Conservation (phyloP, 331 rosid genomes). For the Acacia pycnantha region DNA sequence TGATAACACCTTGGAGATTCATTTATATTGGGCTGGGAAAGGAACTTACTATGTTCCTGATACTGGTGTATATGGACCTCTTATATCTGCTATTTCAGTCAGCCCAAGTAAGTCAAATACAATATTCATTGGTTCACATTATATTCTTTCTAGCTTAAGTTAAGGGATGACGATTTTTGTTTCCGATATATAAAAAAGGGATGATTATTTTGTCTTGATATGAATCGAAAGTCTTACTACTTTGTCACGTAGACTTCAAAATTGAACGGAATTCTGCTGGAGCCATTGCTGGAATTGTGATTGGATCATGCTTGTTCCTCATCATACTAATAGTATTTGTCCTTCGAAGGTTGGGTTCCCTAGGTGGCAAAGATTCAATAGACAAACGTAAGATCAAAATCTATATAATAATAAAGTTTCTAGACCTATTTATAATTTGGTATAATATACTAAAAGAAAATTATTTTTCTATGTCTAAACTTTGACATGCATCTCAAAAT, state of each 20-base stretch:
- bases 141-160: background rate
- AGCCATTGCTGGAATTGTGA: constrained; percentile 70
- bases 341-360: constrained; percentile 50
- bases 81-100: constrained; percentile 72
- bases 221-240: constrained; percentile 1
- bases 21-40: constrained; percentile 85
- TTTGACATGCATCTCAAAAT: background rate
- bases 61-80: constrained; percentile 75
- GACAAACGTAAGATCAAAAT: constrained; percentile 46
- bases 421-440: background rate
- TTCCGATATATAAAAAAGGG: too few species aligned
- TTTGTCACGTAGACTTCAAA: constrained; percentile 49
- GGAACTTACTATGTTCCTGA: constrained; percentile 72
- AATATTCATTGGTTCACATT: background rate
- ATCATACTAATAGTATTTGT: constrained; percentile 33
- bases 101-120: constrained; percentile 54
- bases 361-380: constrained; percentile 42
- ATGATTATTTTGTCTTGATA: background rate
- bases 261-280: constrained; percentile 52
- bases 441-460: background rate
- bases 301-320: constrained; percentile 43
- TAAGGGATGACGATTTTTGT: background rate
- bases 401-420: background rate
- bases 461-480: background rate
- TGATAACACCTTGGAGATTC: constrained; percentile 71